These are phyloP conservation scores for Starmerella bombicola DNA, from an alignment of 805 yeast genomes.

Conservation along the genomic window DNA sequence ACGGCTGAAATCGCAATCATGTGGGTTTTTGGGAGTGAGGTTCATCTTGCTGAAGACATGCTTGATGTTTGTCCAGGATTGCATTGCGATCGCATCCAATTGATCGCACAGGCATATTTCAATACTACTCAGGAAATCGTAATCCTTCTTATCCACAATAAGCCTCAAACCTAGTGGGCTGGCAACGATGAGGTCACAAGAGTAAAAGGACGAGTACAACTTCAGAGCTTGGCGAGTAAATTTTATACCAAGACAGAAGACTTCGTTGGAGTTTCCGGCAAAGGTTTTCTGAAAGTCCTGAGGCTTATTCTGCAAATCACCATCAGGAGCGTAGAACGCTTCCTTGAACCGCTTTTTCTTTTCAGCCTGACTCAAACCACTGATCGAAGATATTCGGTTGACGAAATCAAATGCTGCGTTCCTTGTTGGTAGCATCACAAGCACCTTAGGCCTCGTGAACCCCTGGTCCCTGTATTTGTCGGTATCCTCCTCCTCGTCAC, in stretches of 20 bases:
- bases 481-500: conserved; percentile 22
- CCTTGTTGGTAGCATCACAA: conserved; percentile 75
- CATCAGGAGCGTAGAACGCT: conserved; percentile 50
- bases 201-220: conserved; percentile 69
- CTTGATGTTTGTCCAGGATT: conserved; percentile 76
- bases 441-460: conserved; percentile 80
- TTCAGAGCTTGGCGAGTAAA: conserved; percentile 79
- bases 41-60: conserved; percentile 60
- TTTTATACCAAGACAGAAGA: conserved; percentile 82
- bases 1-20: conserved; percentile 79
- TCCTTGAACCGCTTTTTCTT: conserved; percentile 60
- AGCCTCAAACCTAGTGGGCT: conserved; percentile 82
- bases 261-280: conserved; percentile 83
- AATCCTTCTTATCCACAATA: conserved; percentile 57
- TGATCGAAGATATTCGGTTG: conserved; percentile 43
- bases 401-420: conserved; percentile 62
- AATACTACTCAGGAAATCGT: conserved; percentile 78
- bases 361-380: conserved; percentile 66
- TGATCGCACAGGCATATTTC: conserved; percentile 73
- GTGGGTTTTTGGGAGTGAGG: conserved; percentile 63
- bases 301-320: conserved; percentile 50
- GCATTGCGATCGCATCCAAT: conserved; percentile 77
- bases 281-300: conserved; percentile 69
- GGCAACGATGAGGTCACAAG: conserved; percentile 76
- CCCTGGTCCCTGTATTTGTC: conserved; percentile 80